Base-by-base conservation (phyloP, 2,329 filamentous ascomycete genomes). In the Colletotrichum kahawae region DNA sequence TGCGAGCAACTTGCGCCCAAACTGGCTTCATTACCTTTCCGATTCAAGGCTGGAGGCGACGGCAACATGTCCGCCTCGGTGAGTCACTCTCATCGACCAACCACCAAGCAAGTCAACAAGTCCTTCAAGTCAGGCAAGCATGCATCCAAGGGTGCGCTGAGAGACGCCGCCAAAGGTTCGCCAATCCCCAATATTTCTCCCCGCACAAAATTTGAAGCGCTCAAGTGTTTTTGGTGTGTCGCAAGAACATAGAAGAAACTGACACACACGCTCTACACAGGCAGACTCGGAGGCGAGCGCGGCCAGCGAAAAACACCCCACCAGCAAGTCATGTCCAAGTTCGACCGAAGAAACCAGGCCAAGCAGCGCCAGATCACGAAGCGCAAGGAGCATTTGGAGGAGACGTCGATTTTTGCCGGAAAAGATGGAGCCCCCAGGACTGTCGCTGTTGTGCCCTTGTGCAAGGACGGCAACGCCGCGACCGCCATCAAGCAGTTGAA, bases 261-360 rank as follows among this genome's bases (percentile, higher is more conserved):
- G 38, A 67, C 18, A 27, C 24, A 27, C 64, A 27, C 9, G 5
- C 2, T 48, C 6, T 29, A 10, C 27, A 65, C 7, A 97, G 95
- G 96, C 82, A 97, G 97, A 84, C 90, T 96, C 70, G 76, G 76
- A 54, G 87, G 91, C 80, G 94, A 98, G 82, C 92, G 90, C 80
- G 93, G 93, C 76, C 88, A 89, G 80, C 92, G 96, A 81, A 97
- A 95, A 85, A 98, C 96, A 18, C 95, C 95, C 70, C 95, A 98
- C 84, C 97, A 99, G 84, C 95, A 98, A 87, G 92, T 98, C 86
- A 96, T 98, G 95, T 98, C 95, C 74, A 99, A 98, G 86, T 91
- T 99, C 83, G 95, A 98, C 85, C 94, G 97, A 75, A 93, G 95
- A 80, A 98, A 99, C 85, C 95, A 98, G 87, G 95, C 95, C 79